Base-by-base conservation (phyloP, 805 yeast genomes). In the Saccharomycopsis guyanensis region DNA sequence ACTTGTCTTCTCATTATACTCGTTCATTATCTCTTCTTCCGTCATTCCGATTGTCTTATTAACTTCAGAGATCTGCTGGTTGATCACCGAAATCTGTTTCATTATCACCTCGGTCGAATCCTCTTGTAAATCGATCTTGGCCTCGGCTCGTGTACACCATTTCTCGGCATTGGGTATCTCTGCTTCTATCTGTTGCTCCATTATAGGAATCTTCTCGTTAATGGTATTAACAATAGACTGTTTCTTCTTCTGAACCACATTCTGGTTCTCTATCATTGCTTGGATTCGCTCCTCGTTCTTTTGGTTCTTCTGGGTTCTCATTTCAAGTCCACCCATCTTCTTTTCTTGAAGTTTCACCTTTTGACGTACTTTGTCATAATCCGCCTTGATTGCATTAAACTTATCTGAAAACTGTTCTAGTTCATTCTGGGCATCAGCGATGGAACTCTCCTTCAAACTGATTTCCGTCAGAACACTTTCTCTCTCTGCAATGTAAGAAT, bases 11-110 rank as follows among this genome's bases (percentile, higher is more conserved):
- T 55, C 55, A 8, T 68, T 55, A 20, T 72, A 63, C 40, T 71
- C 68, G 12, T 53, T 46, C 22, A 48, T 37, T 34, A 48, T 38
- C 34, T 43, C 45, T n/a, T 43, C 46, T 43, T 69, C 62, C 1
- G 74, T 57, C 41, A 67, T 66, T 1, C 78, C 79, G 13, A 73
- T 58, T 19, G 63, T 59, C 27, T 57, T 59, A 49, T 76, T 80
- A n/a, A 73, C 69, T 49, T 67, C 68, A 38, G 64, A 60, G 6
- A 77, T 62, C 7, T 69, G 70, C 31, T 59, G 53, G 35, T 70
- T 70, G 18, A 73, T 64, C 6, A 57, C 59, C 24, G 57, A 58
- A 40, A 71, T 68, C 52, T 75, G 78, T 8, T 57, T 47, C 12
- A 69, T 68, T 16, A 76, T 71, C 2, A 36, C 39, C 10, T 72